These are phyloP conservation scores for Chenopodium formosanum DNA, from an alignment of 148 eudicot species.

Conservation along the genomic window DNA sequence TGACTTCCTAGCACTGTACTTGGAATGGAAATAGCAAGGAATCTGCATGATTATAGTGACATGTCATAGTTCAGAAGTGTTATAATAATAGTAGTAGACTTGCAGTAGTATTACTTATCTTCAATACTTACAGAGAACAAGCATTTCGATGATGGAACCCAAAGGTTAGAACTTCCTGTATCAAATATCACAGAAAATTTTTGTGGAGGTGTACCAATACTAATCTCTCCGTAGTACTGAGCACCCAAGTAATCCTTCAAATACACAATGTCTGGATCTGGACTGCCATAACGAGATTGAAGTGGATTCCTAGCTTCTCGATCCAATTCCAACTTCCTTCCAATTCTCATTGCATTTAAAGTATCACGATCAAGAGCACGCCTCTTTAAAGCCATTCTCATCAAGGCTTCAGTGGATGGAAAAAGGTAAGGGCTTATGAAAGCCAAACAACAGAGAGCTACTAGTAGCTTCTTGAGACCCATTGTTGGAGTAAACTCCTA, in stretches of 20 bases:
- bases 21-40: slow-evolving; percentile 76
- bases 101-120: no score
- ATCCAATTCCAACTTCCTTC: slow-evolving; percentile 38
- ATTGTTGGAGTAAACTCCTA: slow-evolving; percentile 37
- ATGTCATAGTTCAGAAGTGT: slow-evolving; percentile 15
- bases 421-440: slow-evolving; percentile 40
- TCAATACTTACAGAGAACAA: slow-evolving; percentile 68
- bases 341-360: slow-evolving; percentile 50
- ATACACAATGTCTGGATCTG: slow-evolving; percentile 51
- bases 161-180: slow-evolving; percentile 89
- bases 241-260: slow-evolving; percentile 83
- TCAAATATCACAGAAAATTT: slow-evolving; percentile 81
- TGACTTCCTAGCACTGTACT: slow-evolving; percentile 65
- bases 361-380: slow-evolving; percentile 49
- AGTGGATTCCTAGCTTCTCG: slow-evolving; percentile 30
- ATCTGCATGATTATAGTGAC: slow-evolving; percentile 44
- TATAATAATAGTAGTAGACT: background rate
- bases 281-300: slow-evolving; percentile 22
- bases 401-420: slow-evolving; percentile 46
- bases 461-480: slow-evolving; percentile 37
- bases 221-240: slow-evolving; percentile 86
- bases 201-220: slow-evolving; percentile 84
- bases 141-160: slow-evolving; percentile 95
- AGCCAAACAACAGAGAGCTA: slow-evolving; percentile 39
- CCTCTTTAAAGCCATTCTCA: slow-evolving; percentile 62